phyloP scores from a whole-genome alignment of 2,329 filamentous ascomycete genomes.

The Sporothrix sp. region DNA sequence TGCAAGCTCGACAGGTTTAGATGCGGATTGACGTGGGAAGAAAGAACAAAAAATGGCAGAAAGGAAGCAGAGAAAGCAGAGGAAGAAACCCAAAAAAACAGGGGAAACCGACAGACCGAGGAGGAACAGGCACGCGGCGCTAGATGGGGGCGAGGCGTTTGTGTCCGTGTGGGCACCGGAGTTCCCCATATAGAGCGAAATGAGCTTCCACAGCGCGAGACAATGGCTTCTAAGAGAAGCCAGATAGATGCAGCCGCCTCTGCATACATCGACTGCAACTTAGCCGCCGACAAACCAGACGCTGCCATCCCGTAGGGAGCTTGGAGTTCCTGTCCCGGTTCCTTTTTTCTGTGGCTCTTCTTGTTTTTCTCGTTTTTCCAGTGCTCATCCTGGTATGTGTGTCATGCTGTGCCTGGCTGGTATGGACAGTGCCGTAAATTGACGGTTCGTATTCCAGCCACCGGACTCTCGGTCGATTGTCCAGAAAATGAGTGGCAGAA shows the following conservation, averaged over 20 bases:
- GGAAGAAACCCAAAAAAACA: neutral
- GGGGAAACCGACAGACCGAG: neutral
- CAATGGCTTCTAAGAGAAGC: neutral
- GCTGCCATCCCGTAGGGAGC: neutral
- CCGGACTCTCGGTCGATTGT: conserved; percentile 1
- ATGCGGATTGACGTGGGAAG: no score
- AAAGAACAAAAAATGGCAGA: no score
- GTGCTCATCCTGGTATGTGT: neutral
- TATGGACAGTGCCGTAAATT: neutral
- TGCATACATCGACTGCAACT: conserved; percentile 9
- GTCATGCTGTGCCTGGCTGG: no score
- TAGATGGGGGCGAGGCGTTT: neutral
- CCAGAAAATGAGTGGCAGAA: neutral
- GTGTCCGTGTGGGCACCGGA: conserved; percentile 17
- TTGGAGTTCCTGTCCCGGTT: neutral
- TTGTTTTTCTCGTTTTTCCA: neutral
- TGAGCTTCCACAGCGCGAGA: conserved; percentile 17
- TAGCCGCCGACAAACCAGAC: conserved; percentile 8
- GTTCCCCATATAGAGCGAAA: conserved; percentile 21
- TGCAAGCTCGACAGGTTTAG: neutral
- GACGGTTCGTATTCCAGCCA: conserved; percentile 7
- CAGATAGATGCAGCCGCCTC: neutral
- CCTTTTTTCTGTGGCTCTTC: neutral
- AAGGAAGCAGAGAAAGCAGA: no score
- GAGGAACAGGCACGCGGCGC: neutral